These are phyloP conservation scores for Pythium angustatum DNA, from an alignment of 352 stramenopile genomes.

Conservation along the genomic window DNA sequence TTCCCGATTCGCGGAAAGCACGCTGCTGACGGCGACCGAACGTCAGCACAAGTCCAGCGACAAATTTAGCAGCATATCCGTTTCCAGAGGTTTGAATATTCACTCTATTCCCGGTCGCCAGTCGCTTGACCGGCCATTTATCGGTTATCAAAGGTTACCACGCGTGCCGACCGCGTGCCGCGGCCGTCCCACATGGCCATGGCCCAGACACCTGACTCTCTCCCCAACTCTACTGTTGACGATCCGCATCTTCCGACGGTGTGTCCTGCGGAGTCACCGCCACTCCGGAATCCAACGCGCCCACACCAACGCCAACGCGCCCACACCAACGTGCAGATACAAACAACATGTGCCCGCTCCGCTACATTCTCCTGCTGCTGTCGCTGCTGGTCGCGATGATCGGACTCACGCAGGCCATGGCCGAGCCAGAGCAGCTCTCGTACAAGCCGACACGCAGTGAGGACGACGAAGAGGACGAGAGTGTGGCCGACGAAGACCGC, in stretches of 20 bases:
- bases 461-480: constrained; percentile 51
- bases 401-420: constrained; percentile 76
- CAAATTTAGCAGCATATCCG: constrained; percentile 23
- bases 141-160: constrained; percentile 10
- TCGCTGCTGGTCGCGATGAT: constrained; percentile 87
- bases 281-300: neutral
- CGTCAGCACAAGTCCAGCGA: neutral
- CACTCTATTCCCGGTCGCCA: neutral
- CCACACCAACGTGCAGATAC: constrained; percentile 1
- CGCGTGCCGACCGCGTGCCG: constrained; percentile 19
- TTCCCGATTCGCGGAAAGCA: constrained; percentile 15
- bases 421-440: constrained; percentile 60
- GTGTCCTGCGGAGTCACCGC: neutral
- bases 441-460: constrained; percentile 35
- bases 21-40: neutral
- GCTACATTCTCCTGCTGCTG: constrained; percentile 84
- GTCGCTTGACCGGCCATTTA: neutral
- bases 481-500: constrained; percentile 33
- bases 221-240: constrained; percentile 2
- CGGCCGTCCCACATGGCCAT: constrained; percentile 13
- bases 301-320: neutral
- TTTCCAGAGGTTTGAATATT: neutral
- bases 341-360: constrained; percentile 70
- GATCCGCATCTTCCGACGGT: constrained; percentile 4
- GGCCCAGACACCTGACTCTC: constrained; percentile 9